Evolutionary conservation across 2,329 filamentous ascomycete species (phyloP).

Genomic region (Alternaria tenuissima): DNA sequence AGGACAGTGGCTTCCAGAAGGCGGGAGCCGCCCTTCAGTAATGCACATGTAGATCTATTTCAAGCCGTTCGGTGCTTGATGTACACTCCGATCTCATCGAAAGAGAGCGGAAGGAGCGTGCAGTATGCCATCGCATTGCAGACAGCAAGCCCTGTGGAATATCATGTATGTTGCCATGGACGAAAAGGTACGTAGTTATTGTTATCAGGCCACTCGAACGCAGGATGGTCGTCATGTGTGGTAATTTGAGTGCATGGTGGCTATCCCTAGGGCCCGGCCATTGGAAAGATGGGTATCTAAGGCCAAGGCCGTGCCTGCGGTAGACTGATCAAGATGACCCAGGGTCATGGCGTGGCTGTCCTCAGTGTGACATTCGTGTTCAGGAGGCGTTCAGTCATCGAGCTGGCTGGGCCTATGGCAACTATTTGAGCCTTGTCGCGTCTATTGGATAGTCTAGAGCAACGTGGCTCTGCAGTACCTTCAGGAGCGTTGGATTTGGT

Average conservation of each 20-base stretch:
- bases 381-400: not conserved
- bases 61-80: not conserved
- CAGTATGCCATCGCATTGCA: constrained; percentile 4
- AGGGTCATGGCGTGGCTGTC: not conserved
- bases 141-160: not conserved
- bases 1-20: constrained; percentile 1
- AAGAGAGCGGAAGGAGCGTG: not conserved
- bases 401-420: not conserved
- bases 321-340: not conserved
- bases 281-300: not conserved
- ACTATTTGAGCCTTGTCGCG: not conserved
- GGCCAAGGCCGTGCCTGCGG: not conserved
- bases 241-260: not conserved
- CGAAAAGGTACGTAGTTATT: not conserved
- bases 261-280: not conserved
- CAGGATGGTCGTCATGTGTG: not conserved
- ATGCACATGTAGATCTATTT: not conserved
- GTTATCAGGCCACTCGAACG: not conserved
- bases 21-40: not conserved
- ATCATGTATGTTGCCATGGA: not conserved
- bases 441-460: not conserved
- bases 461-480: constrained; percentile 8
- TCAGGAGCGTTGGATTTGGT: not conserved
- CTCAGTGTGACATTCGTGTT: constrained; percentile 2
- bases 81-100: not conserved